Conservation (phyloP, 192 early-diverging fungal genomes). For the Coemansia sp. region DNA sequence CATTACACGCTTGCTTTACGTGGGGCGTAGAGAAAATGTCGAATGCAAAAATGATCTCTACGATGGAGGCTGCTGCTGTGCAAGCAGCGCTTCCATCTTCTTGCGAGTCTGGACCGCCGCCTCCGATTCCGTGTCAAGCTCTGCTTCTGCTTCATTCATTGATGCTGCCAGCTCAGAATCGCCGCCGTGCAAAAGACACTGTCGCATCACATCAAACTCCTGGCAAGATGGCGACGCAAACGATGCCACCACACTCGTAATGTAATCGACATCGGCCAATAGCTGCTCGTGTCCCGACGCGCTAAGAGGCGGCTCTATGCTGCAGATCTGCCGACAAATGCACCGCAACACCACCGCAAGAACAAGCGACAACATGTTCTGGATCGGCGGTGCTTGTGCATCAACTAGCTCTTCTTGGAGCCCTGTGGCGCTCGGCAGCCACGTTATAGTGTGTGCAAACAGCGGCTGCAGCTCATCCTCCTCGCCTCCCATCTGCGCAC, state of each 20-base stretch:
- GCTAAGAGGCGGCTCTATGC: constrained; percentile 33
- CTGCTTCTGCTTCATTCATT: background rate
- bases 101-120: background rate
- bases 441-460: constrained; percentile 14
- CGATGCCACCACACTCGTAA: constrained; percentile 36
- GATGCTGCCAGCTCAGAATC: background rate
- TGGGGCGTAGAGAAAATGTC: background rate
- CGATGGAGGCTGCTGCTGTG: background rate
- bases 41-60: background rate
- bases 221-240: constrained; percentile 11
- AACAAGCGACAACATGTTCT: constrained; percentile 33
- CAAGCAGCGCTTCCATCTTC: constrained; percentile 17
- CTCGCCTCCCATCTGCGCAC: constrained; percentile 5
- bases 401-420: background rate
- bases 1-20: background rate
- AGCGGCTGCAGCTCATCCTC: constrained; percentile 13
- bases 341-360: constrained; percentile 23
- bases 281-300: constrained; percentile 28
- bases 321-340: constrained; percentile 23
- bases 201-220: constrained; percentile 28
- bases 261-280: constrained; percentile 39
- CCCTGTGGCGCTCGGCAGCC: background rate
- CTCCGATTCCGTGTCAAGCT: background rate
- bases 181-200: background rate
- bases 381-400: constrained; percentile 13